phyloP scores from a whole-genome alignment of 805 yeast species.

The Yamadazyma takamatsuzukensis region DNA sequence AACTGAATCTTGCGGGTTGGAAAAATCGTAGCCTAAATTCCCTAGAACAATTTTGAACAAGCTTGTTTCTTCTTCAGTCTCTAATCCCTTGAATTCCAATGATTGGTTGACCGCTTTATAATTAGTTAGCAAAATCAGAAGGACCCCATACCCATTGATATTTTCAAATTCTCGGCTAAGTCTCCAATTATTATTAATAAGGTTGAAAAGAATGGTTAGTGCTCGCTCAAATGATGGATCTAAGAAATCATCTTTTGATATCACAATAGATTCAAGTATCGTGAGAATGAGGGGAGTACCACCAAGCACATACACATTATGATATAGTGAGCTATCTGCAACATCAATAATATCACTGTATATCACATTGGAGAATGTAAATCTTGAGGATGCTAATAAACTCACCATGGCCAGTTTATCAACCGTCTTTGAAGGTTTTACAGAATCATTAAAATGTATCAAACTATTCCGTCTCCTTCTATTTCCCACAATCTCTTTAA shows the following conservation, averaged over 20 bases:
- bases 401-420: too few relatives aligned
- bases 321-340: too few relatives aligned
- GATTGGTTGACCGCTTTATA: conserved; percentile 25
- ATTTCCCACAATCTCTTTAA: conserved; percentile 20
- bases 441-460: conserved; percentile 11
- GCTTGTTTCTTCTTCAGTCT: conserved; percentile 13
- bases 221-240: too few relatives aligned
- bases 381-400: too few relatives aligned
- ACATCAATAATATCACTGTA: too few relatives aligned
- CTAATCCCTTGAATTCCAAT: not conserved
- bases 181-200: conserved; percentile 48
- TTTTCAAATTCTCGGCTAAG: conserved; percentile 55
- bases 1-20: conserved; percentile 51
- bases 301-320: conserved; percentile 48
- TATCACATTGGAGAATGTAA: too few relatives aligned
- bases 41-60: conserved; percentile 47
- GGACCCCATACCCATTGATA: conserved; percentile 56
- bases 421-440: conserved; percentile 8
- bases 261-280: conserved; percentile 41
- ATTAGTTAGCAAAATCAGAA: conserved; percentile 50
- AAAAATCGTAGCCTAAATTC: conserved; percentile 54
- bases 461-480: conserved; percentile 10
- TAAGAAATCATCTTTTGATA: conserved; percentile 8
- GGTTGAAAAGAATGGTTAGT: conserved; percentile 39
- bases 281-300: conserved; percentile 47